Evolutionary conservation across 768 basidiomycete genomes (phyloP), one percentile per base, ranked within the genome.

Genomic region (Mycena kentingensis): DNA sequence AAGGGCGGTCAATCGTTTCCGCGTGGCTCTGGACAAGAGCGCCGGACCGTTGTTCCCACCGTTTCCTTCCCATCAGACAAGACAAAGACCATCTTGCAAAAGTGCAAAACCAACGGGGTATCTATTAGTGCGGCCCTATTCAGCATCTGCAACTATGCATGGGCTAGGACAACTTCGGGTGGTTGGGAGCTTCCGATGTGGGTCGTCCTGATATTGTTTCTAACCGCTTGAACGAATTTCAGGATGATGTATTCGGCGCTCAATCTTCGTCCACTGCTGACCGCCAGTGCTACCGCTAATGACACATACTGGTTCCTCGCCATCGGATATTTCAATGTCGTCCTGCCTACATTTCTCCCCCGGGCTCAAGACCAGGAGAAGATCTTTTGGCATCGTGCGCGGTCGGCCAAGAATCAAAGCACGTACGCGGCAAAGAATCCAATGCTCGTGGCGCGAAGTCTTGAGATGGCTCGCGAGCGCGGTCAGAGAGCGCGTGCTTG

Each of bases 221-320:
- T 36, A n/a, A n/a, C n/a, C n/a, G n/a, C n/a, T n/a, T n/a, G n/a
- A n/a, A n/a, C 22, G 37, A 21, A 58, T 48, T 48, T 35, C 51
- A 85, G 83, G 50, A 81, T 93, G 83, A 85, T 93, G 81, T 94
- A 94, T 67, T 88, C 89, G 7, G 90, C 92, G 12, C 73, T 92
- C 43, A 93, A 93, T 67, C 71, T 92, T 32, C 81, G 91, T 3
- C 83, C 86, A 4, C 78, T 81, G 63, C 70, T 84, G 34, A 60
- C 71, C 34, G 70, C 70, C 24, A 70, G 73, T 49, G 74, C 72
- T 45, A 63, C 74, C 3, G 63, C 73, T 18, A 72, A 78, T 57
- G 77, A 79, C 54, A 90, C 88, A 11, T 89, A 88, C 71, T 90
- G 87, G 84, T 89, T 85, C 73, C 76, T 91, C 28, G 82, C 86